These are phyloP conservation scores for Yarrowia porcina DNA, from an alignment of 805 yeast genomes.

Conservation along the genomic window DNA sequence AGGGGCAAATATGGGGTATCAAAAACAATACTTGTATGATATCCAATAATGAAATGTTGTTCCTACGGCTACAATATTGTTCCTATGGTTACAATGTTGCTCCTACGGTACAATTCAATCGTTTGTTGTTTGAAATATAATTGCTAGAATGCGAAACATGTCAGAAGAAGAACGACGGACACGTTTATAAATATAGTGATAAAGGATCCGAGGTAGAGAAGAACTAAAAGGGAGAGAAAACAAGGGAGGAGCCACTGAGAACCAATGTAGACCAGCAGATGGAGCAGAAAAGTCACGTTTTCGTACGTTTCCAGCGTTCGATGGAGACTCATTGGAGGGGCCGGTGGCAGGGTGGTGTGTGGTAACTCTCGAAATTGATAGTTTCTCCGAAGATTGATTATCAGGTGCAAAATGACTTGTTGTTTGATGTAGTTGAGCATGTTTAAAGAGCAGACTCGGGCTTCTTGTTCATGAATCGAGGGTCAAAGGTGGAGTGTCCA, in stretches of 20 bases:
- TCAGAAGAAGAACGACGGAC: slow-evolving; percentile 9
- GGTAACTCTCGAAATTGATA: not conserved
- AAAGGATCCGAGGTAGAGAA: slow-evolving; percentile 8
- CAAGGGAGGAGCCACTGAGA: not conserved
- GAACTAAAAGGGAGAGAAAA: not conserved
- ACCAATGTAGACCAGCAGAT: not conserved
- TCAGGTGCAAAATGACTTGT: slow-evolving; percentile 8
- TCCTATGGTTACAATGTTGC: too few species aligned
- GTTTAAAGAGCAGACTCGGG: not conserved
- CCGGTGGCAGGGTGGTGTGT: not conserved
- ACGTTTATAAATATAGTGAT: slow-evolving; percentile 21
- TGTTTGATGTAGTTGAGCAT: slow-evolving; percentile 22
- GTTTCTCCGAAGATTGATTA: not conserved
- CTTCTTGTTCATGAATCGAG: slow-evolving; percentile 21
- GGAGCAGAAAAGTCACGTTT: not conserved
- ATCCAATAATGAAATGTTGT: too few species aligned
- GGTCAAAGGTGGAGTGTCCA: slow-evolving; percentile 23
- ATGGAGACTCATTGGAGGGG: not conserved
- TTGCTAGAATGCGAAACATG: slow-evolving; percentile 23
- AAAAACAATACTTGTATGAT: too few species aligned
- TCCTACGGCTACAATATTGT: too few species aligned
- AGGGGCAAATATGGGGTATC: too few species aligned
- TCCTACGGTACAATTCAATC: too few species aligned
- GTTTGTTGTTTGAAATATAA: too few species aligned
- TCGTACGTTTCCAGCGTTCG: not conserved